Conservation (phyloP, 208 protist species). For the Leptomonas pyrrhocoris region DNA sequence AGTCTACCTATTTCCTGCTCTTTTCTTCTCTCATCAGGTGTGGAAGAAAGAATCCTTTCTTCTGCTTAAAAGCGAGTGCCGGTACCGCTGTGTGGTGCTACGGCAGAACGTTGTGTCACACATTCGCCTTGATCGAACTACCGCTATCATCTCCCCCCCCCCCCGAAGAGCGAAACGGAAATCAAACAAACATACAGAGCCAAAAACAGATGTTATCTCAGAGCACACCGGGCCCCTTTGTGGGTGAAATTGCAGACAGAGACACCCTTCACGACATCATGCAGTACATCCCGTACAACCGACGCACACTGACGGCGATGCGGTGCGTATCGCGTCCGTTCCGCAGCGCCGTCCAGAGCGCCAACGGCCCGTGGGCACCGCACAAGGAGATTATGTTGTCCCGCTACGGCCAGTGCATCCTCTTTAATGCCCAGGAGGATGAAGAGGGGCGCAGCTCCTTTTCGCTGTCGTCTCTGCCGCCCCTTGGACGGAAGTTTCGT, state of each 20-base stretch:
- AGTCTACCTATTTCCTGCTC: no score
- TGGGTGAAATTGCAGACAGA: slow-evolving; percentile 61
- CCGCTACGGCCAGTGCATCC: slow-evolving; percentile 74
- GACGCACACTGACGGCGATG: slow-evolving; percentile 79
- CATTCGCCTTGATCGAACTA: no score
- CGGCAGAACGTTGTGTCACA: no score
- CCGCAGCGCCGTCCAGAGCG: slow-evolving; percentile 75
- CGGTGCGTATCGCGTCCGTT: slow-evolving; percentile 82
- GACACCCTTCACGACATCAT: slow-evolving; percentile 71
- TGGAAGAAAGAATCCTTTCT: no score
- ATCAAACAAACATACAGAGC: not conserved
- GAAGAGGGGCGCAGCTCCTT: slow-evolving; percentile 66
- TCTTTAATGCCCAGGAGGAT: slow-evolving; percentile 83
- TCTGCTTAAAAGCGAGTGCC: no score
- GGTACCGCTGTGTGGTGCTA: no score
- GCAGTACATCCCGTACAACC: slow-evolving; percentile 85
- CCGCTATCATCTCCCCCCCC: no score
- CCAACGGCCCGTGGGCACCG: slow-evolving; percentile 59
- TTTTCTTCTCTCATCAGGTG: no score
- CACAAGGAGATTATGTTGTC: slow-evolving; percentile 83
- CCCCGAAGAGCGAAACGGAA: not conserved
- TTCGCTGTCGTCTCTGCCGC: slow-evolving; percentile 67
- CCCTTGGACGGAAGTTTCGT: slow-evolving; percentile 80
- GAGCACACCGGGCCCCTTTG: slow-evolving; percentile 48
- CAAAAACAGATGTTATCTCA: slow-evolving; percentile 52